These are phyloP conservation scores for Termitomyces sp. DNA, from an alignment of 768 basidiomycete species.

Conservation along the genomic window DNA sequence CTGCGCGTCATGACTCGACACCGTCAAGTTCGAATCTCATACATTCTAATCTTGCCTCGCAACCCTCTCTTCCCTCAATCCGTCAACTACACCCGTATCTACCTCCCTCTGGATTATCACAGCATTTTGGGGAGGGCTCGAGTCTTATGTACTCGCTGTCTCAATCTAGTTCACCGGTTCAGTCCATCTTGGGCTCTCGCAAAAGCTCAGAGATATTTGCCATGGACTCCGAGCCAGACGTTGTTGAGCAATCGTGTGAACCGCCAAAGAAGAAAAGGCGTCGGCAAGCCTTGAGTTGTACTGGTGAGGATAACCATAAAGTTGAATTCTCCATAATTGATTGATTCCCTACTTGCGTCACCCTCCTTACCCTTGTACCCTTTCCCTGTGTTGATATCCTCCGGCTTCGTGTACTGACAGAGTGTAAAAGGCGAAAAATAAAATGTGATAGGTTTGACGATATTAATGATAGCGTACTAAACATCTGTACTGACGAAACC, in stretches of 20 bases:
- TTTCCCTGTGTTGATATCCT: conserved; percentile 13
- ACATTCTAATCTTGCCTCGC: conserved; percentile 18
- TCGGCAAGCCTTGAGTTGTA: conserved; percentile 79
- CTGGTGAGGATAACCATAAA: conserved; percentile 45
- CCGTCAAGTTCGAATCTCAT: conserved; percentile 17
- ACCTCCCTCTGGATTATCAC: conserved; percentile 41
- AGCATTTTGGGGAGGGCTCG: conserved; percentile 17
- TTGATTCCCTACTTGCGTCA: neutral
- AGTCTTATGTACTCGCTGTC: conserved; percentile 17
- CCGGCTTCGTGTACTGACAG: conserved; percentile 30
- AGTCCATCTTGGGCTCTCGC: conserved; percentile 16
- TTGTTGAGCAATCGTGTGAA: conserved; percentile 39
- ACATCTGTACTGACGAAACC: conserved; percentile 8
- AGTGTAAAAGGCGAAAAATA: conserved; percentile 85
- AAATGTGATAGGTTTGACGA: conserved; percentile 71
- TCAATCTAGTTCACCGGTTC: conserved; percentile 20
- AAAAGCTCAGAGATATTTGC: conserved; percentile 27
- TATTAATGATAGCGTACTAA: conserved; percentile 5
- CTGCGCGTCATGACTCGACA: conserved; percentile 15
- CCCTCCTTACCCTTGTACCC: neutral
- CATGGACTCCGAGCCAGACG: conserved; percentile 55
- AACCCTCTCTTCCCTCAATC: conserved; percentile 56
- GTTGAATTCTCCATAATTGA: neutral
- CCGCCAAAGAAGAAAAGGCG: conserved; percentile 81
- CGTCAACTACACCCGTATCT: conserved; percentile 64